Evolutionary conservation across 345 rosid genomes (phyloP).

Genomic region (Dipteronia sinensis): DNA sequence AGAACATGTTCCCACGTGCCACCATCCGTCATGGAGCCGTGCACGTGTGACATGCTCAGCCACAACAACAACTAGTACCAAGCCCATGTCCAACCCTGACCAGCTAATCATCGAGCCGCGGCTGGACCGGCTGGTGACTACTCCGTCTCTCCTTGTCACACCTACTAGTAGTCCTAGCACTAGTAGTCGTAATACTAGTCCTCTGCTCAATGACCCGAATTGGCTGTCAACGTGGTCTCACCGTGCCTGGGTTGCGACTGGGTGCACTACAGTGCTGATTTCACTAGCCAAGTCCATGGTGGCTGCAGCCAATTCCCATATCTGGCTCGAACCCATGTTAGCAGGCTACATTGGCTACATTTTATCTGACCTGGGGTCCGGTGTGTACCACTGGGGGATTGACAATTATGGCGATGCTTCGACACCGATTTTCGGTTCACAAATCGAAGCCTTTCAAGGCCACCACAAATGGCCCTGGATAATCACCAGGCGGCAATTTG

Average conservation of each 20-base stretch:
- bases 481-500: slow-evolving; percentile 78
- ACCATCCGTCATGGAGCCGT: neutral
- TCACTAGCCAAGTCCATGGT: slow-evolving; percentile 57
- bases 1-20: slow-evolving; percentile 24
- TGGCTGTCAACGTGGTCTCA: slow-evolving; percentile 77
- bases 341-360: slow-evolving; percentile 72
- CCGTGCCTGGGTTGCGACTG: slow-evolving; percentile 69
- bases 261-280: slow-evolving; percentile 59
- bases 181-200: slow-evolving; percentile 22
- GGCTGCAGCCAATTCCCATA: slow-evolving; percentile 49
- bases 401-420: slow-evolving; percentile 84
- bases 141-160: slow-evolving; percentile 13
- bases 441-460: slow-evolving; percentile 88
- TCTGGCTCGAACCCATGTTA: slow-evolving; percentile 59
- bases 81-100: slow-evolving; percentile 33
- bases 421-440: slow-evolving; percentile 69
- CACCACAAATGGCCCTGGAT: slow-evolving; percentile 95
- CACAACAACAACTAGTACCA: slow-evolving; percentile 46
- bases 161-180: neutral
- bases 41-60: slow-evolving; percentile 30
- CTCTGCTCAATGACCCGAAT: slow-evolving; percentile 47
- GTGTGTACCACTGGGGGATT: slow-evolving; percentile 92
- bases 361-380: slow-evolving; percentile 82
- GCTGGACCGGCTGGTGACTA: slow-evolving; percentile 19
- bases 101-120: slow-evolving; percentile 28